Percentiles rank a stretch among this genome's conserved stretches.
These are phyloP conservation scores for Cyanodermella asteris DNA, from an alignment of 2,329 filamentous ascomycete genomes.

Conservation along the genomic window DNA sequence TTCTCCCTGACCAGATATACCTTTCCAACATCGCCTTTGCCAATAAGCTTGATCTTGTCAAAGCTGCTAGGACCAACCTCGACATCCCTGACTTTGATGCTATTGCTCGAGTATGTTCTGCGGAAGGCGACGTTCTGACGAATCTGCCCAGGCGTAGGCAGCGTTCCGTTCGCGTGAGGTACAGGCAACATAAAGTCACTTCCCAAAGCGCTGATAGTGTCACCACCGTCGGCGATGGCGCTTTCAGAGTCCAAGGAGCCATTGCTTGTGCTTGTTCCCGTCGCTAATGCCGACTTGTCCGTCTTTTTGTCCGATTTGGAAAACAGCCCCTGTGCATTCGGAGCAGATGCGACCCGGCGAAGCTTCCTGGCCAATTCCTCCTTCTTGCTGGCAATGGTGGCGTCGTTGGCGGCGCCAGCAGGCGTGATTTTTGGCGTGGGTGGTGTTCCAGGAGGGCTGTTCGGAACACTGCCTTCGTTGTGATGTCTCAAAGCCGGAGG, in stretches of 20 bases:
- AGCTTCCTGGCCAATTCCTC: slow-evolving; percentile 87
- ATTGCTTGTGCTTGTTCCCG: slow-evolving; percentile 13
- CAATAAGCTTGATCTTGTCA: slow-evolving; percentile 98
- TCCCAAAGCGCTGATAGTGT: too few relatives aligned
- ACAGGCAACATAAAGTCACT: slow-evolving; percentile 9
- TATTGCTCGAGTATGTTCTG: slow-evolving; percentile 95
- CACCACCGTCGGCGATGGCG: too few relatives aligned
- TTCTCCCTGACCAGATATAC: slow-evolving; percentile 95
- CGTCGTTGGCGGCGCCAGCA: slow-evolving; percentile 39
- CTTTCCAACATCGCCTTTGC: slow-evolving; percentile 96
- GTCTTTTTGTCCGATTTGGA: slow-evolving; percentile 32
- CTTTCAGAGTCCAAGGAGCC: too few relatives aligned
- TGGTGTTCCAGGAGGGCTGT: slow-evolving; percentile 79
- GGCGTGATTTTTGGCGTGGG: slow-evolving; percentile 46
- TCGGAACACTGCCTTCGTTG: slow-evolving; percentile 80
- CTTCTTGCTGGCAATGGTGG: slow-evolving; percentile 59
- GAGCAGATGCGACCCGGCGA: slow-evolving; percentile 82
- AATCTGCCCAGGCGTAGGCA: slow-evolving; percentile 44
- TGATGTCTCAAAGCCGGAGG: slow-evolving; percentile 83
- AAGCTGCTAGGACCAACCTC: slow-evolving; percentile 91
- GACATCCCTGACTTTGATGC: slow-evolving; percentile 93
- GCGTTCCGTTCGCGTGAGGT: slow-evolving; percentile 32
- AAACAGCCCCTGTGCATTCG: slow-evolving; percentile 89
- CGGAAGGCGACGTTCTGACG: slow-evolving; percentile 54
- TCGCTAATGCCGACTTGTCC: slow-evolving; percentile 12